Evolutionary conservation across 441 rosid genomes (phyloP).

Genomic region (Omphalea diandra): DNA sequence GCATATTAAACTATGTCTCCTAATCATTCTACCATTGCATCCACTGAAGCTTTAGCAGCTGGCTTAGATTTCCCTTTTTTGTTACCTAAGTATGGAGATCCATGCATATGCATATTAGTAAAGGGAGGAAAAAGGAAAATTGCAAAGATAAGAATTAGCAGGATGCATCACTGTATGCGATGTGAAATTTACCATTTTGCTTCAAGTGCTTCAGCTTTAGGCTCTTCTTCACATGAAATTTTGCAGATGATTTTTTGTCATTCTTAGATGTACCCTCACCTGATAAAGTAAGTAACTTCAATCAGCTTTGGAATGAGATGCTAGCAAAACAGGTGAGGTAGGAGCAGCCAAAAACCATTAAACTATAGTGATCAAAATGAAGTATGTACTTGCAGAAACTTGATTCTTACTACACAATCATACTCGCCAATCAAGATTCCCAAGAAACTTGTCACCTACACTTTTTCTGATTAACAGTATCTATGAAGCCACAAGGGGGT

Average conservation of each 20-base stretch:
- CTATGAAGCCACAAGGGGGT: too few relatives aligned
- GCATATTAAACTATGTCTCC: neutral
- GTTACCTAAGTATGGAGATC: constrained; percentile 37
- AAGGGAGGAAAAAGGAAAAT: too few relatives aligned
- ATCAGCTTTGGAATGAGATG: constrained; percentile 17
- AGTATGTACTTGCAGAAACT: neutral
- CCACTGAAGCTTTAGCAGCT: constrained; percentile 33
- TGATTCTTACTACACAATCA: neutral
- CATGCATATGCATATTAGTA: neutral
- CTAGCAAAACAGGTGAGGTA: neutral
- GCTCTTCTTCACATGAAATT: constrained; percentile 55
- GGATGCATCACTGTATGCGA: neutral
- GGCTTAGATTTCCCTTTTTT: constrained; percentile 37
- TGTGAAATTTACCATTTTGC: constrained; percentile 37
- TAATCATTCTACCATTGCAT: constrained; percentile 45
- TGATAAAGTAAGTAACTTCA: constrained; percentile 5
- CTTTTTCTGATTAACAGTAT: too few relatives aligned
- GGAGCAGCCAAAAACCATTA: neutral
- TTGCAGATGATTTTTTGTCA: constrained; percentile 30
- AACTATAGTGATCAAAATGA: neutral
- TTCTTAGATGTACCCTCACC: constrained; percentile 37
- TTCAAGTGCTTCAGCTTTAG: constrained; percentile 53
- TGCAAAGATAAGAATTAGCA: neutral
- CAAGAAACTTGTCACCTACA: neutral
- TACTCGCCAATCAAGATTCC: neutral